A percentile compares a stretch with the other conserved stretches of the same genome.
These are phyloP conservation scores for Asparagopsis taxiformis DNA, from an alignment of 31 red algal species.

Conservation along the genomic window DNA sequence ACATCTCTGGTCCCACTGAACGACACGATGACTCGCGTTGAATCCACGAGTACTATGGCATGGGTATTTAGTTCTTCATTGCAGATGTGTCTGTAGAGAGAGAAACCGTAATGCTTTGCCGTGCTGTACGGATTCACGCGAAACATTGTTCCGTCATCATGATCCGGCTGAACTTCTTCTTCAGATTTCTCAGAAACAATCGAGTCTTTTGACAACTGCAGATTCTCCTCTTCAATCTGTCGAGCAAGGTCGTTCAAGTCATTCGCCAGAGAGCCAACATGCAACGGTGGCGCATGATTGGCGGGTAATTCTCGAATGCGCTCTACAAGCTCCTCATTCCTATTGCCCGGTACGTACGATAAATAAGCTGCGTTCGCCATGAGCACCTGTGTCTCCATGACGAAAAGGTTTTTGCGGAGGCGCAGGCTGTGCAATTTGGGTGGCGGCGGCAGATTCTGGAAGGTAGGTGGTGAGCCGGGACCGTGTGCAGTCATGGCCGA, in stretches of 20 bases:
- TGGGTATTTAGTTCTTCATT: slow-evolving; percentile 49
- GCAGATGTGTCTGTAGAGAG: slow-evolving; percentile 39
- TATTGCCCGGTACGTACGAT: slow-evolving; percentile 62
- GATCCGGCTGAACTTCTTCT: slow-evolving; percentile 27
- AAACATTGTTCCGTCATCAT: slow-evolving; percentile 55
- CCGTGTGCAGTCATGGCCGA: too few relatives aligned
- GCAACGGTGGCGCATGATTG: slow-evolving; percentile 1
- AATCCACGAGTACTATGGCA: slow-evolving; percentile 45
- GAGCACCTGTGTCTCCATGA: slow-evolving; percentile 71
- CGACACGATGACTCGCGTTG: slow-evolving; percentile 57
- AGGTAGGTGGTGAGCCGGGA: neutral
- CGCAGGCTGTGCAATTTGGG: slow-evolving; percentile 15
- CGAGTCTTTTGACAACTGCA: slow-evolving; percentile 1
- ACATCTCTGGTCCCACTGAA: slow-evolving; percentile 64
- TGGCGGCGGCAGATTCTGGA: neutral
- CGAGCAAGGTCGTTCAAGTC: slow-evolving; percentile 23
- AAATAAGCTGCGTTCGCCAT: slow-evolving; percentile 61
- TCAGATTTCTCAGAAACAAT: neutral
- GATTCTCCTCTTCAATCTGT: slow-evolving; percentile 2
- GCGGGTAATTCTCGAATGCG: neutral
- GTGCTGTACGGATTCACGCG: slow-evolving; percentile 41
- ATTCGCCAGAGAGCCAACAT: slow-evolving; percentile 29
- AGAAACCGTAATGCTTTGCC: slow-evolving; percentile 29
- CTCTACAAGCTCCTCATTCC: slow-evolving; percentile 34
- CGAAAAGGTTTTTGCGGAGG: slow-evolving; percentile 60